Percentiles rank a stretch among this genome's conserved stretches.
Conservation (phyloP, 768 basidiomycete genomes). For the Tulasnella sp. region DNA sequence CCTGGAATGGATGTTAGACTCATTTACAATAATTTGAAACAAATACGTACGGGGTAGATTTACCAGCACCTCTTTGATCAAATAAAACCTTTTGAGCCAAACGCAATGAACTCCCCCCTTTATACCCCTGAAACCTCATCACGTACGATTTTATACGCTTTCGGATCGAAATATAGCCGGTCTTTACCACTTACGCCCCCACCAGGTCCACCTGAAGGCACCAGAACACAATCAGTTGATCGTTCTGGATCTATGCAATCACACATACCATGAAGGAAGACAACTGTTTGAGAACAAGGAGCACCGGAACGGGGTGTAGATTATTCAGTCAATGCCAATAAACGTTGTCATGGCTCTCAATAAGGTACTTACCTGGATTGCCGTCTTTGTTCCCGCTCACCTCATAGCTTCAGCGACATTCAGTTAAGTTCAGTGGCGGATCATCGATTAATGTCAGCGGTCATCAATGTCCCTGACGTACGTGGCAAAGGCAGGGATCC, state of each 20-base stretch:
- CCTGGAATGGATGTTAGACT: conserved; percentile 30
- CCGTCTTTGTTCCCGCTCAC: conserved; percentile 67
- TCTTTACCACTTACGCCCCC: conserved; percentile 58
- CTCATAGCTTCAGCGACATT: conserved; percentile 47
- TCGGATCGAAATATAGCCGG: conserved; percentile 68
- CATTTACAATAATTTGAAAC: background rate
- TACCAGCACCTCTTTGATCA: conserved; percentile 83
- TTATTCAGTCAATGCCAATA: background rate
- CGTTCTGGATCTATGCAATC: conserved; percentile 18
- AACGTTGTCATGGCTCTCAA: background rate
- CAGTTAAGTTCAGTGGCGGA: no score
- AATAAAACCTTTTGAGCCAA: conserved; percentile 39
- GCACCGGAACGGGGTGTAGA: no score
- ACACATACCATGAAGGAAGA: conserved; percentile 58
- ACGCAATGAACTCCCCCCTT: background rate
- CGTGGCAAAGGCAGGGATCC: no score
- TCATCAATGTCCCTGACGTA: no score
- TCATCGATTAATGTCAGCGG: no score
- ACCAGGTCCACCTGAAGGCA: conserved; percentile 56
- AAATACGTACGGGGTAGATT: conserved; percentile 60
- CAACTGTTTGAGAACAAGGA: no score
- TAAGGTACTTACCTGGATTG: conserved; percentile 42
- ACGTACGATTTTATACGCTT: conserved; percentile 58
- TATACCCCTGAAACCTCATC: background rate
- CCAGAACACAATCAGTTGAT: conserved; percentile 12